These are phyloP conservation scores for Candida parachauliodes DNA, from an alignment of 805 yeast species.

Conservation along the genomic window DNA sequence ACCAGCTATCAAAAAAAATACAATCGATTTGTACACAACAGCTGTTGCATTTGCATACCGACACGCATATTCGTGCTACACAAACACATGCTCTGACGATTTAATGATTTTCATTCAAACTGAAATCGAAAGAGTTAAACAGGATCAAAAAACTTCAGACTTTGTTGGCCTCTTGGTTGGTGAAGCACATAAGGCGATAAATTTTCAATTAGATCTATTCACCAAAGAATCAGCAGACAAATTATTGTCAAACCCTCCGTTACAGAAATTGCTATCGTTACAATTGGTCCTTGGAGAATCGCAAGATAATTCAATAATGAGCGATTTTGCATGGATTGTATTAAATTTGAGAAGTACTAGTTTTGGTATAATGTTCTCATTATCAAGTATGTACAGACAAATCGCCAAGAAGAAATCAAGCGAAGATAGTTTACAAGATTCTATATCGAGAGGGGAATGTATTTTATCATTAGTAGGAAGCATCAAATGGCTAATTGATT, in stretches of 20 bases:
- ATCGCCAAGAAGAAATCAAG: conserved; percentile 55
- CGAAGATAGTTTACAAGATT: conserved; percentile 51
- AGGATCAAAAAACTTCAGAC: conserved; percentile 15
- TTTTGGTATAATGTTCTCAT: conserved; percentile 62
- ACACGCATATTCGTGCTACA: conserved; percentile 69
- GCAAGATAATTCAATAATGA: conserved; percentile 27
- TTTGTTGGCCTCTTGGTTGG: conserved; percentile 44
- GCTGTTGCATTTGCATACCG: conserved; percentile 61
- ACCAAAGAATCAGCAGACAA: conserved; percentile 74
- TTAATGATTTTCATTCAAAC: conserved; percentile 52
- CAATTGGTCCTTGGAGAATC: conserved; percentile 62
- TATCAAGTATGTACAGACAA: conserved; percentile 61
- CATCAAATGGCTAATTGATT: conserved; percentile 82
- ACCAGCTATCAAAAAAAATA: conserved; percentile 17
- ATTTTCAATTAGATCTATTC: conserved; percentile 60
- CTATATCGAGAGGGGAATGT: conserved; percentile 58
- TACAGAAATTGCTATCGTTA: conserved; percentile 67
- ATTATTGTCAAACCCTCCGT: conserved; percentile 72
- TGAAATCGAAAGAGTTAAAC: conserved; percentile 33
- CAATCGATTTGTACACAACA: conserved; percentile 32
- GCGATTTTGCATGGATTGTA: conserved; percentile 58
- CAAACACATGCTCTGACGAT: conserved; percentile 67
- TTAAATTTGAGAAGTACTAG: conserved; percentile 68
- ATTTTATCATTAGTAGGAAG: conserved; percentile 66
- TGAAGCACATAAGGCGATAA: conserved; percentile 74